Conservation (phyloP, 2,329 filamentous ascomycete genomes). For the Xylariaceae sp. region DNA sequence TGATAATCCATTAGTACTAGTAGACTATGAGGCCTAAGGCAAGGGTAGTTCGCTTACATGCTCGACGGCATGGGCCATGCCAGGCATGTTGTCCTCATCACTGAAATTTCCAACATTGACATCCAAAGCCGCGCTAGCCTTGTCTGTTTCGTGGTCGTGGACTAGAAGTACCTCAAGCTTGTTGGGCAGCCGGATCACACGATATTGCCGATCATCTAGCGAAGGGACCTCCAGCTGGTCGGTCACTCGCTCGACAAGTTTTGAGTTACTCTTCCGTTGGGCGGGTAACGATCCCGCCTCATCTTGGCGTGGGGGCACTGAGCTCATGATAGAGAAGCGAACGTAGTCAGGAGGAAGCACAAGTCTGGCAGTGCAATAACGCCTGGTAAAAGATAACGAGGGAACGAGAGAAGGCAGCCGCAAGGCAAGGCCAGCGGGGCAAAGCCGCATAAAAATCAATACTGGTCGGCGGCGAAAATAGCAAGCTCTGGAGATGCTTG, state of each 20-base stretch:
- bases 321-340: slow-evolving; percentile 31
- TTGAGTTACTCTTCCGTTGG: slow-evolving; percentile 38
- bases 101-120: slow-evolving; percentile 97
- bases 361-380: slow-evolving; percentile 11
- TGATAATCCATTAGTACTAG: slow-evolving; percentile 20
- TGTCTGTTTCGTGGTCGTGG: slow-evolving; percentile 93
- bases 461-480: slow-evolving; percentile 15
- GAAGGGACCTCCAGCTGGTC: slow-evolving; percentile 43
- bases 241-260: slow-evolving; percentile 44
- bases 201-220: slow-evolving; percentile 82
- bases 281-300: slow-evolving; percentile 35
- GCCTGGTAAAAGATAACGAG: slow-evolving; percentile 7
- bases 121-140: slow-evolving; percentile 93
- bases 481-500: background rate
- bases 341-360: slow-evolving; percentile 15
- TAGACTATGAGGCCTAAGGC: background rate
- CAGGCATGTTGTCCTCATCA: slow-evolving; percentile 87
- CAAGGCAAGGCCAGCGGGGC: slow-evolving; percentile 8
- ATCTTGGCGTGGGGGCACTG: slow-evolving; percentile 32
- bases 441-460: slow-evolving; percentile 21
- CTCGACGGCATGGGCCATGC: slow-evolving; percentile 95
- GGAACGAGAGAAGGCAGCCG: slow-evolving; percentile 9
- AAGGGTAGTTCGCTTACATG: slow-evolving; percentile 60
- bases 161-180: slow-evolving; percentile 89
- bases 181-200: slow-evolving; percentile 84